These are phyloP conservation scores for Senna siamea DNA, from an alignment of 306 rosid genomes.

Conservation along the genomic window DNA sequence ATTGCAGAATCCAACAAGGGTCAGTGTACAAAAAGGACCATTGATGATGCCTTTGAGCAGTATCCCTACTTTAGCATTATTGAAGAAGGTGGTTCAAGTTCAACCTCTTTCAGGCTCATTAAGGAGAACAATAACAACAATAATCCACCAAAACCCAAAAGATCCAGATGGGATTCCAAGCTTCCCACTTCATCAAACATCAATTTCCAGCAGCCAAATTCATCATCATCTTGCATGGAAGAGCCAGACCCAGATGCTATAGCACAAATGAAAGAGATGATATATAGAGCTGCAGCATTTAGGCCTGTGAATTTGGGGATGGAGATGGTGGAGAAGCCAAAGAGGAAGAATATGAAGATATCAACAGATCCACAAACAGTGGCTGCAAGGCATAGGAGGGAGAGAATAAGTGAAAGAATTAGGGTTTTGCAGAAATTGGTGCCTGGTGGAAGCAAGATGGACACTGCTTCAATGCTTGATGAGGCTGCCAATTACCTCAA, in stretches of 20 bases:
- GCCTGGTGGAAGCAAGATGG: slow-evolving; percentile 99
- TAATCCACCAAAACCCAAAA: slow-evolving; percentile 59
- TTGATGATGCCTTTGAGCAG: slow-evolving; percentile 35
- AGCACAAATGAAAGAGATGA: slow-evolving; percentile 98
- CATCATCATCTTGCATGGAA: slow-evolving; percentile 50
- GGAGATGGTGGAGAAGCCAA: slow-evolving; percentile 79
- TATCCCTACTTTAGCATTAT: slow-evolving; percentile 46
- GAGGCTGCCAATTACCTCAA: slow-evolving; percentile 98
- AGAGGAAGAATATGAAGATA: slow-evolving; percentile 87
- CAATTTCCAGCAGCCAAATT: slow-evolving; percentile 80
- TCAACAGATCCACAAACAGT: slow-evolving; percentile 96
- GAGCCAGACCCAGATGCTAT: slow-evolving; percentile 93
- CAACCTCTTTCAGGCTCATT: too few species aligned
- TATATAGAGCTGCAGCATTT: slow-evolving; percentile 87
- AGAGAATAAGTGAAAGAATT: slow-evolving; percentile 87
- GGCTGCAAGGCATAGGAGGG: slow-evolving; percentile 96
- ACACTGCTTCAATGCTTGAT: slow-evolving; percentile 99
- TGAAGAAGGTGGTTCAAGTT: slow-evolving; percentile 53
- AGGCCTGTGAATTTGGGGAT: slow-evolving; percentile 87
- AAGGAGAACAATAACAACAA: too few species aligned
- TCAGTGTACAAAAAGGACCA: slow-evolving; percentile 53
- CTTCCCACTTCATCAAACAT: slow-evolving; percentile 73
- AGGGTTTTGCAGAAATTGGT: slow-evolving; percentile 91
- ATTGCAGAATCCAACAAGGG: too few species aligned
- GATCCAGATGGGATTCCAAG: slow-evolving; percentile 66